phyloP scores from a whole-genome alignment of 331 rosid species.

The Acacia concinna region DNA sequence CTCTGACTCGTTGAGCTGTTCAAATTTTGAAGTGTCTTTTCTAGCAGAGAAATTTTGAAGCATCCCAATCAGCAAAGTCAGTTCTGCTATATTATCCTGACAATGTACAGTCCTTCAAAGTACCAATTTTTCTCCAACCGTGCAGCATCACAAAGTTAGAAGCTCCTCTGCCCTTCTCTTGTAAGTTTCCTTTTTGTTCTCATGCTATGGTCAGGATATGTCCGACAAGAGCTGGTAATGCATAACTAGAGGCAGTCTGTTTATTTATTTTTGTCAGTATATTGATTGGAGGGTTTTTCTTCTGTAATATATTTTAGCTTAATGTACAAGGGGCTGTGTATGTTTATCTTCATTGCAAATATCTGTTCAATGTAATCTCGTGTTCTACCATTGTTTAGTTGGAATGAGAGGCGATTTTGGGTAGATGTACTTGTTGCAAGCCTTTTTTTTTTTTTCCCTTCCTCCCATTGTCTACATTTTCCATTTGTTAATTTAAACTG shows the following conservation, averaged over 20 bases:
- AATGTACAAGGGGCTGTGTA: not conserved
- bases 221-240: conserved; percentile 3
- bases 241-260: conserved; percentile 4
- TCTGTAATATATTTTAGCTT: conserved; percentile 15
- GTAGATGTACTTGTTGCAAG: not conserved
- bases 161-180: conserved; percentile 19
- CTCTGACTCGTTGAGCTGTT: conserved; percentile 20
- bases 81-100: not conserved
- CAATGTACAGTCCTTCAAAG: conserved; percentile 30
- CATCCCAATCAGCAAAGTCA: conserved; percentile 4
- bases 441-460: not conserved
- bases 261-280: not conserved
- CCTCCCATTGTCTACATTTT: not conserved
- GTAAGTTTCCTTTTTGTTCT: not conserved
- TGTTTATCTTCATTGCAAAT: not conserved
- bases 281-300: not conserved
- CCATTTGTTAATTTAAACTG: not conserved
- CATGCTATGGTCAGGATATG: conserved; percentile 12
- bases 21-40: conserved; percentile 21
- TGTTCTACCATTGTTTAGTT: not conserved
- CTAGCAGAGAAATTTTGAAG: conserved; percentile 20
- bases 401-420: not conserved
- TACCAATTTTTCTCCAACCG: conserved; percentile 14
- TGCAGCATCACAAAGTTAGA: conserved; percentile 13
- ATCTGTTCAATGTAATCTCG: not conserved